These are phyloP conservation scores for Hemileccinum impolitum DNA, from an alignment of 768 basidiomycete species.

Conservation along the genomic window DNA sequence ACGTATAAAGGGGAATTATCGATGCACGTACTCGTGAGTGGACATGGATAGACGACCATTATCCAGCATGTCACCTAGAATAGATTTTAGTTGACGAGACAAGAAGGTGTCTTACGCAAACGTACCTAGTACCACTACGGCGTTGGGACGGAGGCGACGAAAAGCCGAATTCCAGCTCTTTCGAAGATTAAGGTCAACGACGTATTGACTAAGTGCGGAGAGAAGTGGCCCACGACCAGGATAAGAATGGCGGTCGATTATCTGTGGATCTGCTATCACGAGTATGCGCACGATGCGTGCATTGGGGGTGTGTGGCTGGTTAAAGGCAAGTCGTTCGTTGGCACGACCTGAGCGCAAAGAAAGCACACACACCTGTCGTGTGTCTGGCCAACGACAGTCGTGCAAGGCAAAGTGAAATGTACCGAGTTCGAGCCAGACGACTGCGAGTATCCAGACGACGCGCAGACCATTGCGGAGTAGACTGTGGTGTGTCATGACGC, in stretches of 20 bases:
- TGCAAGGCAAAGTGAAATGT: constrained; percentile 48
- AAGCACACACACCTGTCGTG: constrained; percentile 23
- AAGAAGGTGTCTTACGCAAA: neutral
- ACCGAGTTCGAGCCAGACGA: constrained; percentile 70
- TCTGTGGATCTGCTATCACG: constrained; percentile 86
- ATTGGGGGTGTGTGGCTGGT: constrained; percentile 16
- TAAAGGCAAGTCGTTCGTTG: neutral
- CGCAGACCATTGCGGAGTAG: constrained; percentile 40
- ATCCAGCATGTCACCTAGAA: constrained; percentile 77
- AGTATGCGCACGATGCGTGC: constrained; percentile 41
- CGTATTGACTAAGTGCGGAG: constrained; percentile 54
- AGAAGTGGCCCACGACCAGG: constrained; percentile 53
- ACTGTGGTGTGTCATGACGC: neutral
- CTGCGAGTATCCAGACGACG: constrained; percentile 55
- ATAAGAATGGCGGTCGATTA: constrained; percentile 75
- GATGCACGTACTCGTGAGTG: constrained; percentile 59
- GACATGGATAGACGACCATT: constrained; percentile 66
- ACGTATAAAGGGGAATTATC: neutral
- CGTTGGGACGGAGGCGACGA: constrained; percentile 54
- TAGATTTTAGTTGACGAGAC: neutral
- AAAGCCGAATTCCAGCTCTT: constrained; percentile 78
- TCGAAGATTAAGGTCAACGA: constrained; percentile 80
- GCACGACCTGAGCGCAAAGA: too few relatives aligned
- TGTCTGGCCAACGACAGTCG: constrained; percentile 63
- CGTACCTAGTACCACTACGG: constrained; percentile 72